These are phyloP conservation scores for Plasmodium knowlesi DNA, from an alignment of 169 alveolate species.

Conservation along the genomic window DNA sequence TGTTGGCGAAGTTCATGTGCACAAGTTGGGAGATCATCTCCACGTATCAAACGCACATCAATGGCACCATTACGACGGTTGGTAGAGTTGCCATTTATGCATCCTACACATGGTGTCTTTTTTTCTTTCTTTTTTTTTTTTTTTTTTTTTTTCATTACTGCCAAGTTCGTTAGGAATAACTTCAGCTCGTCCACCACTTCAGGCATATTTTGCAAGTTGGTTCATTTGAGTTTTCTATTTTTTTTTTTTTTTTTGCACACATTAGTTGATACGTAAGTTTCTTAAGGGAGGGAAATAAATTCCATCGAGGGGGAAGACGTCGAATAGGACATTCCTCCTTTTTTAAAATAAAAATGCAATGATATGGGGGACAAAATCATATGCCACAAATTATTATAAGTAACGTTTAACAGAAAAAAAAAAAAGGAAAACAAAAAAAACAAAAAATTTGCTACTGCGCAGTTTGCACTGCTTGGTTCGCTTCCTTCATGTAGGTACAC, in stretches of 20 bases:
- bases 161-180: constrained; percentile 50
- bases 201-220: constrained; percentile 31
- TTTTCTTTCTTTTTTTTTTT: neutral
- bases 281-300: neutral
- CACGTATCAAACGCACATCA: neutral
- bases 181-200: constrained; percentile 55
- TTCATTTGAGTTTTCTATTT: neutral
- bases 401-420: neutral
- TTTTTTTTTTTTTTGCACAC: neutral
- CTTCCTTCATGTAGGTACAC: neutral
- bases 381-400: neutral
- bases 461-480: neutral
- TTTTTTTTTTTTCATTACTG: constrained; percentile 11
- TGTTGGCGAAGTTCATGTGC: neutral
- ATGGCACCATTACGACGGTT: neutral
- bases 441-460: neutral
- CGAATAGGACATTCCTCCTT: neutral
- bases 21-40: neutral
- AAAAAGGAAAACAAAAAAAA: neutral
- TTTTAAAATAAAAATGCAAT: neutral
- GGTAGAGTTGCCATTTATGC: neutral
- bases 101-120: neutral
- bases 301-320: neutral
- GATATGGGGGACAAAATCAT: neutral
- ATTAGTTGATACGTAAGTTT: neutral